Base-by-base conservation (phyloP, 2,329 filamentous ascomycete species). In the Tolypocladium nubicola region DNA sequence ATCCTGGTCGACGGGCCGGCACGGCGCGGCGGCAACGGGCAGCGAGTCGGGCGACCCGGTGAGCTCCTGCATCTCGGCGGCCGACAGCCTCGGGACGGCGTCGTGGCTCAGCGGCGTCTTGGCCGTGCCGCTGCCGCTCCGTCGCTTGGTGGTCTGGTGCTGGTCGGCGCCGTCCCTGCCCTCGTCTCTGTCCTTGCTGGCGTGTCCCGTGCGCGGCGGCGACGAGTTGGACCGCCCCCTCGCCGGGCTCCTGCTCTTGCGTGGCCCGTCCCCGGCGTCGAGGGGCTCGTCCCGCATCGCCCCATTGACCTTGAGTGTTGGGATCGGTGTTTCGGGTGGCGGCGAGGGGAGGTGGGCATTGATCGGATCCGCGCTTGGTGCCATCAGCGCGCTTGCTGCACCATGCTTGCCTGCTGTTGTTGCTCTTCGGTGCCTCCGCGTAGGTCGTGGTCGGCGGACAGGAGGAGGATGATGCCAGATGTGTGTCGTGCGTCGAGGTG, bases 41-140 rank as follows among this genome's bases (percentile, higher is more conserved):
- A 86, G 70, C 1, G 82, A 85, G 35, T 83, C 80, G 7, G 81
- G 81, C 1, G 79, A 76, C 35, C 76, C 77, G 16, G 80, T 78
- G 58, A 86, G 69, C 59, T 82, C 78, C 56, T 82, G 78, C 66
- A 86, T 83, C 63, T 84, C 80, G 41, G 75, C 78, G 9, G 79
- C 79, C 0, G 82, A 83, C 33, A 86, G 72, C 41, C 80, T 77
- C 56, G 79, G 76, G 52, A 83, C 70, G 53, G 71, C 76, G 59
- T 76, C 78, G 47, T 71, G 68, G 60, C 70, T 74, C 38, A 61
- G 61, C 5, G 65, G 62, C 58, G 66, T 70, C 57, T 63, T 68
- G 53, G 68, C 64, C 37, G 70, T 64, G 43, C 63, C 67, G 60
- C 66, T 71, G 26, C 65, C 65, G 52, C 66, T 65, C 40, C 66